Conservation (phyloP, 164 flowering plant genomes). For the grape (Vitis vinifera) region ASM3070453v1 NC_081811.1:5133501-5134000, state of each 20-base stretch:
- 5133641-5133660: slow-evolving; percentile 25
- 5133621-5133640: slow-evolving; percentile 2
- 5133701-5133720: slow-evolving; percentile 3
- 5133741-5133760: not conserved
- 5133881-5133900: too few relatives aligned
- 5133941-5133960: too few relatives aligned
- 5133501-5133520: slow-evolving; percentile 37
- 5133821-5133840: too few relatives aligned
- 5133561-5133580: not conserved
- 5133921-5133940: too few relatives aligned
- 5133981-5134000: too few relatives aligned
- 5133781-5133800: too few relatives aligned
- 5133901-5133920: too few relatives aligned
- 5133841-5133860: too few relatives aligned
- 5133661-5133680: slow-evolving; percentile 18
- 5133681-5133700: slow-evolving; percentile 19
- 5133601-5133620: not conserved
- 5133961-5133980: too few relatives aligned
- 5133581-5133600: not conserved
- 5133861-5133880: too few relatives aligned
- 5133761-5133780: too few relatives aligned
- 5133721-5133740: slow-evolving; percentile 1
- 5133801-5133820: too few relatives aligned
- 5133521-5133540: not conserved
- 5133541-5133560: not conserved